Evolutionary conservation across 2,329 filamentous ascomycete species (phyloP), one percentile per base, ranked within the genome.

Genomic region (Xylaria sp.): DNA sequence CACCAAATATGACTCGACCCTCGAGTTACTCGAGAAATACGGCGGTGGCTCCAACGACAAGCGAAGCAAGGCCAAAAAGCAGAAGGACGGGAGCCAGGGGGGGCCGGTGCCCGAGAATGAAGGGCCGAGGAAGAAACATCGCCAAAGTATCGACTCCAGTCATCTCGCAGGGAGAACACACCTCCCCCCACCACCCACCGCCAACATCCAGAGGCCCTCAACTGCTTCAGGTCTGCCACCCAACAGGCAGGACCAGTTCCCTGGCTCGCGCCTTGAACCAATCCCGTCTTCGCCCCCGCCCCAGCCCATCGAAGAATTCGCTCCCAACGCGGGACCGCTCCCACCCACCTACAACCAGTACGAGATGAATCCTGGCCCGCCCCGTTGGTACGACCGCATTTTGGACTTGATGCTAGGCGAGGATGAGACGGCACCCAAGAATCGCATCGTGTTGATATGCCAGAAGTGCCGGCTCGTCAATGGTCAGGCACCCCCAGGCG

Each of bases 1-100:
- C 25, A 99, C 95, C 35, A 97, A 92, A 76, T 99, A 97, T 79
- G 92, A 98, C 77, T 95, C 94, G 33, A 99, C 95, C 1, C 87
- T 96, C 72, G 88, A 97, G 74, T 79, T 99, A 63, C 85, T 99
- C 11, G 92, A 98, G 72, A 99, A 98, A 72, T 99, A 99, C 75
- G 94, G 93, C 75, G 94, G 93, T 37, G 91, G 87, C 9, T 80
- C 83, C 19, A 87, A 89, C 65, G 79, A 83, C 71, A 79, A 81
- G 72, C 68, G 78, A 14, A 75, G 69, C 59, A 76, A 73, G 65
- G 55, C 61, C 9, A 75, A 71, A 61, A 73, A 74, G 49, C 71
- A 73, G 14, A 66, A 58, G 2, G 66, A 66, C 4, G 64, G 55
- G 2, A 70, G 64, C 4, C 72, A 66, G 6, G 68, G 65, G 1